phyloP scores from a whole-genome alignment of 1,139 yeast genomes.

The Taphrina pruni region DNA sequence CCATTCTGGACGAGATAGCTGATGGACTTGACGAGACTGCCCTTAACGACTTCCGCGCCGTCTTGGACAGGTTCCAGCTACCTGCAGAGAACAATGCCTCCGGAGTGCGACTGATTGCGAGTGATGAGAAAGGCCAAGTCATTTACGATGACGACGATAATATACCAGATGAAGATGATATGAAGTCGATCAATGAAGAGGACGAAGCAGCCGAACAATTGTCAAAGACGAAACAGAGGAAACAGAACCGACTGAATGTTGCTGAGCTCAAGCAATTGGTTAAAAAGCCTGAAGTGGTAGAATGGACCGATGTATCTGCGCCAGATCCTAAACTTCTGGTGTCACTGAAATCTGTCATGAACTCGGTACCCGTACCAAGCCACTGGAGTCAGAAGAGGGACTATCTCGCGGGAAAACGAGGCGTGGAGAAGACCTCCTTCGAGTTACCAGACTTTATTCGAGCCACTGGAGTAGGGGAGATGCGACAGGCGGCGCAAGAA shows the following conservation, averaged over 20 bases:
- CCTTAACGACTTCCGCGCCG: slow-evolving; percentile 26
- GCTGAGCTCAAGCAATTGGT: slow-evolving; percentile 69
- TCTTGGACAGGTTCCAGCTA: slow-evolving; percentile 26
- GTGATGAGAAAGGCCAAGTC: slow-evolving; percentile 50
- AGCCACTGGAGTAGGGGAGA: slow-evolving; percentile 85
- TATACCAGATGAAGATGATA: slow-evolving; percentile 44
- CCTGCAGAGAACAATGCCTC: slow-evolving; percentile 13
- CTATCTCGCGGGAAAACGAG: slow-evolving; percentile 72
- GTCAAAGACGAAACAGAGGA: slow-evolving; percentile 58
- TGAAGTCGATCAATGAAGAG: slow-evolving; percentile 47
- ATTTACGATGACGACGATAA: slow-evolving; percentile 53
- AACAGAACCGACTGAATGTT: slow-evolving; percentile 65
- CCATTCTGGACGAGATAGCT: slow-evolving; percentile 29
- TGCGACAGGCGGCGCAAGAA: slow-evolving; percentile 64
- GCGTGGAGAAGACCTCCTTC: slow-evolving; percentile 75
- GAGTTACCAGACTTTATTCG: slow-evolving; percentile 76
- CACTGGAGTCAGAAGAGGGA: slow-evolving; percentile 88
- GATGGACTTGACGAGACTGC: slow-evolving; percentile 25
- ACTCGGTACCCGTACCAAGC: slow-evolving; percentile 75
- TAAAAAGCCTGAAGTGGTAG: slow-evolving; percentile 72
- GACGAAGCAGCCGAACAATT: slow-evolving; percentile 46
- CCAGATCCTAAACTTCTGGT: slow-evolving; percentile 73
- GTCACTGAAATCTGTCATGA: slow-evolving; percentile 67
- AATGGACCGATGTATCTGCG: slow-evolving; percentile 88
- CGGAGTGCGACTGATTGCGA: slow-evolving; percentile 27